These are phyloP conservation scores for Sutorius australiensis DNA, from an alignment of 768 basidiomycete species.

Conservation along the genomic window DNA sequence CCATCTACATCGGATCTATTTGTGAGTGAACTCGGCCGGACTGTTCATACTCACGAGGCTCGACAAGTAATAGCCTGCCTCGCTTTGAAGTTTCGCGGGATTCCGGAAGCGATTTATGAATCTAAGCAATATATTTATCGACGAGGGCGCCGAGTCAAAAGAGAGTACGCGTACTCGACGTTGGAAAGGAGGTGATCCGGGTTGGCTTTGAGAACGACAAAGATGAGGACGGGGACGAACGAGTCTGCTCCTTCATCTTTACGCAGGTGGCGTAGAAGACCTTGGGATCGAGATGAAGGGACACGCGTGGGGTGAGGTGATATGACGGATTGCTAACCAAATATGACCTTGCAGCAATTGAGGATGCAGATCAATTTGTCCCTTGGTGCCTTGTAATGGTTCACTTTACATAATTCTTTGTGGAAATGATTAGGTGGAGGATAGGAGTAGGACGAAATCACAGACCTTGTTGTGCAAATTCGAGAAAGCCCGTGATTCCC, in stretches of 20 bases:
- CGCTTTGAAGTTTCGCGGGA: constrained; percentile 84
- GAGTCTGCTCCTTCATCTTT: constrained; percentile 89
- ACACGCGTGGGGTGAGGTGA: constrained; percentile 1
- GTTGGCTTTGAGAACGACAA: constrained; percentile 90
- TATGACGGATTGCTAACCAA: constrained; percentile 56
- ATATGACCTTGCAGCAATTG: constrained; percentile 99
- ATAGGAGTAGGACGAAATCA: neutral
- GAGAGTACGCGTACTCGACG: constrained; percentile 64
- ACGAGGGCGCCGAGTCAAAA: neutral
- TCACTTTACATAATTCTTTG: constrained; percentile 89
- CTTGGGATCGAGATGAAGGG: constrained; percentile 36
- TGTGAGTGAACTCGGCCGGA: neutral
- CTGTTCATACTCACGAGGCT: constrained; percentile 63
- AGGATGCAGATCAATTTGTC: constrained; percentile 98
- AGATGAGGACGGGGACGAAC: constrained; percentile 93
- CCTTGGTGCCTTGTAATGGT: constrained; percentile 97
- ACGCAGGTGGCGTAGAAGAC: constrained; percentile 82
- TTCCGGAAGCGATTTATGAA: constrained; percentile 96
- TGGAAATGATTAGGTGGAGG: constrained; percentile 1
- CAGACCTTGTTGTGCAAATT: constrained; percentile 85
- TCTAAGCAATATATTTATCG: constrained; percentile 36
- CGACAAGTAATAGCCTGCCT: constrained; percentile 95
- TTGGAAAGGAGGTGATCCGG: constrained; percentile 92
- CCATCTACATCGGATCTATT: constrained; percentile 56
- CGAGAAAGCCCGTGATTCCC: constrained; percentile 65